Percentiles rank a stretch among this genome's conserved stretches.
These are phyloP conservation scores for Leccinum solheimii DNA, from an alignment of 1,284 basidiomycete species.

Conservation along the genomic window DNA sequence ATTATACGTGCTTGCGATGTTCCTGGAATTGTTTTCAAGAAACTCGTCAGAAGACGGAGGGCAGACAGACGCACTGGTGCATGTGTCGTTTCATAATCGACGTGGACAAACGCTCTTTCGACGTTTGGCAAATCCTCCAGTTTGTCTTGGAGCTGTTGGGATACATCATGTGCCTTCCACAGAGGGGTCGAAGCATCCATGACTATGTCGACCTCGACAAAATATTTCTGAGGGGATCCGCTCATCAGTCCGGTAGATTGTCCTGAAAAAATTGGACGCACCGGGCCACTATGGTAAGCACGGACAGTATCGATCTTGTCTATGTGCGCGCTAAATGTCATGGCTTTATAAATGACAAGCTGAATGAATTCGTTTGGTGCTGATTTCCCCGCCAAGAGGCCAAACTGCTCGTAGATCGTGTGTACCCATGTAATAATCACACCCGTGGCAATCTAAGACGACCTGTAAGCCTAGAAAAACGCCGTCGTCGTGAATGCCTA, in stretches of 20 bases:
- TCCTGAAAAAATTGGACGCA: constrained; percentile 31
- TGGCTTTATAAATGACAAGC: constrained; percentile 90
- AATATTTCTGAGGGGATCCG: constrained; percentile 62
- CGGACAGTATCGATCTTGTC: constrained; percentile 86
- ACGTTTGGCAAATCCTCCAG: constrained; percentile 91
- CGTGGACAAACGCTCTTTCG: constrained; percentile 90
- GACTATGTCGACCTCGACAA: constrained; percentile 95
- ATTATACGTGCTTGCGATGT: constrained; percentile 33
- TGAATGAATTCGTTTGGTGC: constrained; percentile 91
- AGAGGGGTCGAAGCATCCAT: constrained; percentile 89
- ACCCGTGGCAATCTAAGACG: constrained; percentile 66
- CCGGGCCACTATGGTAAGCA: constrained; percentile 82
- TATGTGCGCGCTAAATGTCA: constrained; percentile 87
- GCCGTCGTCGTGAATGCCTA: constrained; percentile 38
- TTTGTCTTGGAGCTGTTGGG: constrained; percentile 91
- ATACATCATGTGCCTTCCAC: constrained; percentile 90
- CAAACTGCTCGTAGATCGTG: constrained; percentile 83
- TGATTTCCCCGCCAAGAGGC: constrained; percentile 86
- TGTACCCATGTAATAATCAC: constrained; percentile 79
- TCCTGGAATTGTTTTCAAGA: constrained; percentile 22
- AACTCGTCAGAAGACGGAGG: not conserved
- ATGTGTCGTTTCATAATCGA: constrained; percentile 91
- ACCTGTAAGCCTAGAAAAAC: constrained; percentile 6
- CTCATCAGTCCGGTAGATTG: not conserved
- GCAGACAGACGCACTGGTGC: constrained; percentile 54